Conservation (phyloP, 192 early-diverging fungal genomes). For the Funneliformis geosporum region DNA sequence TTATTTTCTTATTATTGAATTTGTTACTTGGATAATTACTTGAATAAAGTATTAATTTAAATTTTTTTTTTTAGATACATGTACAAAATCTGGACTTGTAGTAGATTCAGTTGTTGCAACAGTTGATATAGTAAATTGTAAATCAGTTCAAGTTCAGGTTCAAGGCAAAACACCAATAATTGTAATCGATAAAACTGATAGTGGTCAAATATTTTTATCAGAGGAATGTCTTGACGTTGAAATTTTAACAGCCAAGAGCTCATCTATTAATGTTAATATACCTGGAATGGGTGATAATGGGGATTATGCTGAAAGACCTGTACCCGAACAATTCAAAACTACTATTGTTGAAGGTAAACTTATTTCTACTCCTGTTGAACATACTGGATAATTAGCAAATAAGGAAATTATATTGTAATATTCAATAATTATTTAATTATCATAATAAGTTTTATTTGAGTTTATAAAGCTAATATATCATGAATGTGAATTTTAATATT, state of each 20-base stretch:
- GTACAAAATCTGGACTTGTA: constrained; percentile 84
- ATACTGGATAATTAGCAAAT: constrained; percentile 55
- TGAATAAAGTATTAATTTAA: background rate
- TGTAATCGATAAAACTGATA: constrained; percentile 91
- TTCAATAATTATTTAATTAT: background rate
- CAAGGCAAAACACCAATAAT: constrained; percentile 82
- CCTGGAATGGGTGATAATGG: constrained; percentile 55
- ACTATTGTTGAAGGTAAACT: constrained; percentile 81
- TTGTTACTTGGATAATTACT: background rate
- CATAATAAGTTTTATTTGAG: background rate
- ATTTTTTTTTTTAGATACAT: constrained; percentile 60
- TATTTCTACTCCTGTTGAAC: constrained; percentile 83
- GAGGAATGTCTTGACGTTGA: constrained; percentile 73
- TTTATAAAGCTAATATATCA: too few species aligned
- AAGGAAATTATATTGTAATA: background rate
- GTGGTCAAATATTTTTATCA: constrained; percentile 87
- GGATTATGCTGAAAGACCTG: constrained; percentile 79
- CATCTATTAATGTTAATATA: constrained; percentile 86
- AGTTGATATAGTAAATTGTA: constrained; percentile 89
- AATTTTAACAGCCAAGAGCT: constrained; percentile 92
- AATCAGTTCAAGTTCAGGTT: constrained; percentile 85
- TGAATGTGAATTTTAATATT: too few species aligned
- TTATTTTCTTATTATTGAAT: background rate
- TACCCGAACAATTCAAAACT: constrained; percentile 93
- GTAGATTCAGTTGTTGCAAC: constrained; percentile 82